Conservation (phyloP, 768 basidiomycete species). For the Mycena latifolia region DNA sequence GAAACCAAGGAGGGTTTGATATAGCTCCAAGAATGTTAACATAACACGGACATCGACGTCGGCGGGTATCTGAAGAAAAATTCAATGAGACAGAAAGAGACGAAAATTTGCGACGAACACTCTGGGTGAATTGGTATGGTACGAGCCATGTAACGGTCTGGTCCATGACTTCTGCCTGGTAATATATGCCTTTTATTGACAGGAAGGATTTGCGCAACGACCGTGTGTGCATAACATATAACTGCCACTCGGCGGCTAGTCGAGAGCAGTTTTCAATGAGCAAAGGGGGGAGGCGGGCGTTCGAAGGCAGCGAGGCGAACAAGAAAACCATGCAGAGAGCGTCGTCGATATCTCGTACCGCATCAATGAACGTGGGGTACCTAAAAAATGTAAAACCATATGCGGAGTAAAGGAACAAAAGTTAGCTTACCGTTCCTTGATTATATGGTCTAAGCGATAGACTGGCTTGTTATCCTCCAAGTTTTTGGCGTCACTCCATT, state of each 20-base stretch:
- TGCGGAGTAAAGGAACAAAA: constrained; percentile 12
- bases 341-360: constrained; percentile 96
- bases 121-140: constrained; percentile 97
- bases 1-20: constrained; percentile 96
- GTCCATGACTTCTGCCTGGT: constrained; percentile 95
- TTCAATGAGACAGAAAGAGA: constrained; percentile 24
- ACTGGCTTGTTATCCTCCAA: constrained; percentile 94
- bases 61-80: constrained; percentile 76
- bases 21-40: constrained; percentile 97
- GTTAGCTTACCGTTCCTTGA: constrained; percentile 89
- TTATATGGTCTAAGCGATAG: constrained; percentile 93
- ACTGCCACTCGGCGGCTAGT: constrained; percentile 95
- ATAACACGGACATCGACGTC: constrained; percentile 99
- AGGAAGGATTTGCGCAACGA: constrained; percentile 92
- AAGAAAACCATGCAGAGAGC: constrained; percentile 95
- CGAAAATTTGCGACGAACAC: constrained; percentile 59
- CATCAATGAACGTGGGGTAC: constrained; percentile 97
- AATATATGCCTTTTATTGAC: constrained; percentile 98
- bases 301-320: constrained; percentile 93
- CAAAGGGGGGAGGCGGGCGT: constrained; percentile 81
- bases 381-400: constrained; percentile 53
- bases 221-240: constrained; percentile 91
- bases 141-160: constrained; percentile 96
- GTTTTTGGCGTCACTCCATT: constrained; percentile 96
- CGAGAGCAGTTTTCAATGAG: constrained; percentile 92